Conservation (phyloP, 225 moss, liverwort and hornwort species). For the Bryum argenteum region DNA sequence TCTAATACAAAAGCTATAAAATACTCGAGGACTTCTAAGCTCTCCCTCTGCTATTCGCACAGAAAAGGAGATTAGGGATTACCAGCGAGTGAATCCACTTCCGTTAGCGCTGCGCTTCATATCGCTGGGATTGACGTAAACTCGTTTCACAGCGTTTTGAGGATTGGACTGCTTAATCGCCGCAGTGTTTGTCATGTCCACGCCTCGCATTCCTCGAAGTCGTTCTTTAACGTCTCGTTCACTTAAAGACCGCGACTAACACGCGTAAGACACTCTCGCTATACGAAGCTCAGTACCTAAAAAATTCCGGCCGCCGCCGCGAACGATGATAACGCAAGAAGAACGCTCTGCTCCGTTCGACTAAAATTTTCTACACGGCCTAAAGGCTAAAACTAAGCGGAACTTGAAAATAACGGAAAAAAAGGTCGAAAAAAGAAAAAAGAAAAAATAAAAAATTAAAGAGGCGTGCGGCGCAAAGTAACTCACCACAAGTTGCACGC, state of each 20-base stretch:
- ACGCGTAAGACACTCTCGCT: conserved; percentile 19
- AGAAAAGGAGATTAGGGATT: conserved; percentile 28
- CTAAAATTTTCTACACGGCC: too few relatives aligned
- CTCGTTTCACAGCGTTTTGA: conserved; percentile 54
- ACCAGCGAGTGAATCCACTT: conserved; percentile 65
- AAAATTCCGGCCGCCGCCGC: neutral
- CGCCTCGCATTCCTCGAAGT: conserved; percentile 34
- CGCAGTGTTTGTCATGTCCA: conserved; percentile 49
- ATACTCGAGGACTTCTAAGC: conserved; percentile 1
- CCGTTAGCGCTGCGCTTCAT: conserved; percentile 61
- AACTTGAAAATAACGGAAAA: neutral
- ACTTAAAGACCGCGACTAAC: conserved; percentile 32
- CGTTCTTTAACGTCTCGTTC: conserved; percentile 27
- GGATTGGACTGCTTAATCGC: conserved; percentile 50
- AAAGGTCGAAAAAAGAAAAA: neutral
- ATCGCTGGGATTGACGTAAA: conserved; percentile 53
- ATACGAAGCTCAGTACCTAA: neutral
- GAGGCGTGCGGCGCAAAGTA: neutral
- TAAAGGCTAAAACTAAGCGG: neutral
- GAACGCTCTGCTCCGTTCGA: neutral
- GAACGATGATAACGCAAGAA: neutral
- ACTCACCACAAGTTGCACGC: conserved; percentile 29
- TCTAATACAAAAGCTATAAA: too few relatives aligned
- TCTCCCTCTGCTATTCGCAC: conserved; percentile 23
- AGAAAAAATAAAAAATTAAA: neutral